Evolutionary conservation across 192 early-diverging fungal genomes (phyloP).

Genomic region (Entomortierella chlamydospora): DNA sequence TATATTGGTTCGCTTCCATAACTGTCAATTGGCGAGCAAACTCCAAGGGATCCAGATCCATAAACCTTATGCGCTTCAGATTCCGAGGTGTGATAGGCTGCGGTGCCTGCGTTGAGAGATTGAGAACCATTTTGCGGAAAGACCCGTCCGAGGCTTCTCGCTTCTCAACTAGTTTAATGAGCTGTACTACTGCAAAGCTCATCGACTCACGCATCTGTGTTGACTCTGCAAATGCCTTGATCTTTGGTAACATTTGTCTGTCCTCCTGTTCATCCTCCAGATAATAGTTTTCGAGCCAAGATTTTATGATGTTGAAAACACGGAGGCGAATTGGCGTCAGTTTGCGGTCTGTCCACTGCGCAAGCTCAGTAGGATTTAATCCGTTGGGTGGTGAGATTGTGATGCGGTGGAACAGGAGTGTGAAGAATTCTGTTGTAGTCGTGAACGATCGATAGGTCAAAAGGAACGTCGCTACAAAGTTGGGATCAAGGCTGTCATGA

Average conservation of each 20-base stretch:
- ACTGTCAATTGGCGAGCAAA: slow-evolving; percentile 96
- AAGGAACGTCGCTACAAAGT: slow-evolving; percentile 90
- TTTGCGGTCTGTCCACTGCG: slow-evolving; percentile 86
- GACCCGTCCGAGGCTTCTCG: slow-evolving; percentile 64
- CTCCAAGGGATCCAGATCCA: slow-evolving; percentile 94
- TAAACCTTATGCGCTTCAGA: slow-evolving; percentile 78
- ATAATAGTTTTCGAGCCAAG: slow-evolving; percentile 94
- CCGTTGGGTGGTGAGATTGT: slow-evolving; percentile 76
- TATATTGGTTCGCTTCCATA: slow-evolving; percentile 85
- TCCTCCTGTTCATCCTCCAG: slow-evolving; percentile 78
- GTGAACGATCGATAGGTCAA: slow-evolving; percentile 96
- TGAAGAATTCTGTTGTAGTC: slow-evolving; percentile 80
- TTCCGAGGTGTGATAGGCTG: slow-evolving; percentile 86
- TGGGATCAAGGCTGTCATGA: slow-evolving; percentile 89
- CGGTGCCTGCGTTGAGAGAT: slow-evolving; percentile 72
- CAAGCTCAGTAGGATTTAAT: slow-evolving; percentile 70
- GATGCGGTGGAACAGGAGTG: slow-evolving; percentile 82
- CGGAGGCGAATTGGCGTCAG: slow-evolving; percentile 90
- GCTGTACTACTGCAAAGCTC: slow-evolving; percentile 62
- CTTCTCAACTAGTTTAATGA: slow-evolving; percentile 48
- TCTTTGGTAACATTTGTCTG: slow-evolving; percentile 69
- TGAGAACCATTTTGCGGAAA: slow-evolving; percentile 72
- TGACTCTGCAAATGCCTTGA: slow-evolving; percentile 80
- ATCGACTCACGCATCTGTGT: slow-evolving; percentile 77
- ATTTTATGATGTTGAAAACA: slow-evolving; percentile 94